Evolutionary conservation across 352 stramenopile species (phyloP), one percentile per base, ranked within the genome.

Genomic region (Phytophthora podocarpi): DNA sequence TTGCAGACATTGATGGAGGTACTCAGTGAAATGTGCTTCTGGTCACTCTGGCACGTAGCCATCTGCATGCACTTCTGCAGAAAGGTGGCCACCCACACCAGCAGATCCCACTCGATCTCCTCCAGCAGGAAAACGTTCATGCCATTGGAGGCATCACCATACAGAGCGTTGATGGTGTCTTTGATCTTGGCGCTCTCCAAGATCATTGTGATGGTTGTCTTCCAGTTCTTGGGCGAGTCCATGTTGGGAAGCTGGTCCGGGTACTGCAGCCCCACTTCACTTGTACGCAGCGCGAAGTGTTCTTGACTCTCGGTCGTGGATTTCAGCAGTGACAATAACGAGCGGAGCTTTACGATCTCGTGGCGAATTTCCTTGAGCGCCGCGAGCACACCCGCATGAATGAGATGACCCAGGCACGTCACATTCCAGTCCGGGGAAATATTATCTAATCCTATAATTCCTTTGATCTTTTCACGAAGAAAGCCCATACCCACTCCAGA

Each of bases 1-100:
- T 90, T 92, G 76, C 77, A 90, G 24, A 90, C 73, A 65, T 90
- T 92, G 53, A 87, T 79, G 37, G 82, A 92, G 48, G 81, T 92
- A 57, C 82, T 92, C 50, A 90, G 56, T 36, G 80, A 90, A 64
- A 92, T 89, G 61, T 89, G 82, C 46, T 89, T 88, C 58, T 87
- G 64, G 58, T 88, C 80, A 46, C 82, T 90, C 55, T 92, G 82
- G 26, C 82, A 92, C 23, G 82, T 92, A 7, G 80, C 76, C 74
- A 92, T 86, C 30, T 89, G 77, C 64, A 92, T 84, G 59, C 80
- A 89, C 56, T 92, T 90, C 50, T 89, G 73, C 39, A 92, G 40
- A 52, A 92, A 92, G 5, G 77, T 85, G 20, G 80, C 80, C 20
- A 89, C 81, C 75, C 77, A 88, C 12, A 85, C 68, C 27, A 92